A percentile compares a stretch with the other conserved stretches of the same genome.
Evolutionary conservation across 2,329 filamentous ascomycete species (phyloP).

Genomic region (Leptographium procerum): DNA sequence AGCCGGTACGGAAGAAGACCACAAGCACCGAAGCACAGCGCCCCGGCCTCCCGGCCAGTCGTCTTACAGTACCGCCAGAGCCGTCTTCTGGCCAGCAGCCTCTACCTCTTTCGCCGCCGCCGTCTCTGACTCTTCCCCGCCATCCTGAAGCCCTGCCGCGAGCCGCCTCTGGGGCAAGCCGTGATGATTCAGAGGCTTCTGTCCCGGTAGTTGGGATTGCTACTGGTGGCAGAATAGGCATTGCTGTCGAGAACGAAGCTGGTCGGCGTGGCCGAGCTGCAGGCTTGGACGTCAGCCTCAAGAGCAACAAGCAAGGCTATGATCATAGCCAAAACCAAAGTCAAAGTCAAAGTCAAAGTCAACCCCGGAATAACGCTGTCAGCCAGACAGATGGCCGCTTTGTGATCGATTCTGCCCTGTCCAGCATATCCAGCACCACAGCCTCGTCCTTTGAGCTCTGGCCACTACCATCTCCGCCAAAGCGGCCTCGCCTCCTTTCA

Average conservation of each 20-base stretch:
- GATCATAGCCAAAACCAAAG: not conserved
- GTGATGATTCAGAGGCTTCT: not conserved
- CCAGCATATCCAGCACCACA: not conserved
- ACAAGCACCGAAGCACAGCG: no score
- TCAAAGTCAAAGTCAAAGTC: not conserved
- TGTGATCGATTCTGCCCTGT: not conserved
- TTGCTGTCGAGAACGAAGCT: not conserved
- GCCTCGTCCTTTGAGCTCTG: not conserved
- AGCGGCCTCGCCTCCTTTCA: not conserved
- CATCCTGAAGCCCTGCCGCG: not conserved
- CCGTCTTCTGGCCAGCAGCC: not conserved
- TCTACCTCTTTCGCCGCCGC: not conserved
- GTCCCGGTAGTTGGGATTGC: not conserved
- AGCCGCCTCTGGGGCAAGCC: not conserved
- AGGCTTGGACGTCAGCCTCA: not conserved
- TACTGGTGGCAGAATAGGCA: not conserved
- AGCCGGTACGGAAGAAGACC: not conserved
- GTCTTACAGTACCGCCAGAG: not conserved
- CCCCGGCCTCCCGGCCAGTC: no score
- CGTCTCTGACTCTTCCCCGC: not conserved
- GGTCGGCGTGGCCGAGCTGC: not conserved
- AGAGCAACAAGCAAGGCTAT: not conserved
- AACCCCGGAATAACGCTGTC: no score
- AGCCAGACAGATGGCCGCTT: not conserved
- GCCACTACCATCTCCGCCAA: not conserved